These are phyloP conservation scores for Beauveria sp. DNA, from an alignment of 2,329 filamentous ascomycete species.

Conservation along the genomic window DNA sequence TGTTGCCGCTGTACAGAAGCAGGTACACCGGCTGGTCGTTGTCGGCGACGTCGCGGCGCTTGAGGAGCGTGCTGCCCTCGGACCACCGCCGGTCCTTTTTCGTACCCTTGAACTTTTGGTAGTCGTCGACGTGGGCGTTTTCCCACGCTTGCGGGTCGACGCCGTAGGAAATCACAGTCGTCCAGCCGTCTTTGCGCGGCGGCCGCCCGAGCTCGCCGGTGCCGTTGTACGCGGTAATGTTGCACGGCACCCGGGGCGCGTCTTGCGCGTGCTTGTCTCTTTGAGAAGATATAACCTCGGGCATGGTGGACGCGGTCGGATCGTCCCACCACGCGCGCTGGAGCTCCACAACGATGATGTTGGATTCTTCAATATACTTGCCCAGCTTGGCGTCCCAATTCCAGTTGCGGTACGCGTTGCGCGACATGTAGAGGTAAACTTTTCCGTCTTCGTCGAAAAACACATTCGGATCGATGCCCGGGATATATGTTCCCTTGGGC, in stretches of 20 bases:
- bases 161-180: constrained; percentile 29
- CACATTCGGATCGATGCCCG: constrained; percentile 39
- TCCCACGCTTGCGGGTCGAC: constrained; percentile 28
- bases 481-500: constrained; percentile 28
- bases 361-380: constrained; percentile 31
- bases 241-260: constrained; percentile 19
- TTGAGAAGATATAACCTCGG: constrained; percentile 23
- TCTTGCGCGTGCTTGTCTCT: constrained; percentile 21
- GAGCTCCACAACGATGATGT: constrained; percentile 29
- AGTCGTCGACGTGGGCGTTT: constrained; percentile 28
- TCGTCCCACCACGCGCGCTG: constrained; percentile 29
- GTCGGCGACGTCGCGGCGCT: constrained; percentile 12
- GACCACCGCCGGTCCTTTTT: constrained; percentile 30
- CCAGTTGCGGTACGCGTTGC: constrained; percentile 31
- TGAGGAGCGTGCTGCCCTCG: constrained; percentile 27
- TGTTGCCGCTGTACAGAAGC: constrained; percentile 26
- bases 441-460: constrained; percentile 33
- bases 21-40: constrained; percentile 23
- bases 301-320: constrained; percentile 25
- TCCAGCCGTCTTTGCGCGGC: constrained; percentile 29
- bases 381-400: constrained; percentile 26
- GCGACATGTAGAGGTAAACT: constrained; percentile 28
- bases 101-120: constrained; percentile 24
- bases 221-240: constrained; percentile 28
- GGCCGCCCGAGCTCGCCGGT: constrained; percentile 24